phyloP scores from a whole-genome alignment of 164 flowering plant genomes.

The Liriodendron chinense region DNA sequence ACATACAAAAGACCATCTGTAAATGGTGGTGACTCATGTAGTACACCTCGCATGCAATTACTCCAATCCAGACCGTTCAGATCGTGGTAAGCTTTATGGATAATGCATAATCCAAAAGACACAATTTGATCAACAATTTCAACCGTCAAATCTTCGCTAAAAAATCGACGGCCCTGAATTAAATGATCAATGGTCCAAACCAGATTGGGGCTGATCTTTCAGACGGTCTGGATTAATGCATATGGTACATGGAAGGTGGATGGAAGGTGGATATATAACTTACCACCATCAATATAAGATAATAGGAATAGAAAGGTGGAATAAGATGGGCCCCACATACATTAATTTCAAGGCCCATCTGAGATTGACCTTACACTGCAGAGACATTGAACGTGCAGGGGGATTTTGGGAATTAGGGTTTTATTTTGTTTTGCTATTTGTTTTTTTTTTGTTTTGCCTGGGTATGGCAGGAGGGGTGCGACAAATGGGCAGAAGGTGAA shows the following conservation, averaged over 20 bases:
- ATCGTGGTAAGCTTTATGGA: background rate
- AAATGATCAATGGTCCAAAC: too few relatives aligned
- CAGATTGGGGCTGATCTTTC: too few relatives aligned
- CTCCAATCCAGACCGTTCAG: background rate
- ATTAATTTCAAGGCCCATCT: conserved; percentile 5
- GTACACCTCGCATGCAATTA: background rate
- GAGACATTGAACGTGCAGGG: background rate
- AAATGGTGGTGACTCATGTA: too few relatives aligned
- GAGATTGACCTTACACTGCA: conserved; percentile 14
- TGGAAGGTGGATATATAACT: too few relatives aligned
- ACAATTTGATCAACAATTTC: background rate
- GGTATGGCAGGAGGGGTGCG: background rate
- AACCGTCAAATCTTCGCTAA: too few relatives aligned
- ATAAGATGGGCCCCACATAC: background rate
- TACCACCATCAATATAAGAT: too few relatives aligned
- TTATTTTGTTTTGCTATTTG: background rate
- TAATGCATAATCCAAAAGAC: background rate
- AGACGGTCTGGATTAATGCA: too few relatives aligned
- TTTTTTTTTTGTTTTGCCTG: background rate
- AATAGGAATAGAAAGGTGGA: background rate
- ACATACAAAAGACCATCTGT: background rate
- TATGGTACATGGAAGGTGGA: too few relatives aligned
- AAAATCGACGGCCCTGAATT: too few relatives aligned
- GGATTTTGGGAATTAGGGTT: conserved; percentile 1
- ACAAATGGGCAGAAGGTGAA: background rate